phyloP scores from a whole-genome alignment of 2,329 filamentous ascomycete genomes.

The Ceratocystis smalleyi region DNA sequence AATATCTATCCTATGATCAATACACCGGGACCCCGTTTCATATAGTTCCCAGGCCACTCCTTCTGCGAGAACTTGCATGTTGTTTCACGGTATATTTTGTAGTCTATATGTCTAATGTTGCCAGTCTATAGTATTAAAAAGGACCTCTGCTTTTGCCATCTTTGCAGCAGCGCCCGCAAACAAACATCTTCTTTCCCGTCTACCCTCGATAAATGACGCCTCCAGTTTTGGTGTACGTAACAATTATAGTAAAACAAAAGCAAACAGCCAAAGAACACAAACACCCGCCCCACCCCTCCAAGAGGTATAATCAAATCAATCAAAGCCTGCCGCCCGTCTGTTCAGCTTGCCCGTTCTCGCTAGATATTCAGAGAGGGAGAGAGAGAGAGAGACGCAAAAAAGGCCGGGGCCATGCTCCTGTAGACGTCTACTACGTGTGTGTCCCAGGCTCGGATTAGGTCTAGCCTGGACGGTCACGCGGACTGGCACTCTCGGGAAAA shows the following conservation, averaged over 20 bases:
- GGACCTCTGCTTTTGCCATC: constrained; percentile 7
- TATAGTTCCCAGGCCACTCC: neutral
- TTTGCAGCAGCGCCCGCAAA: neutral
- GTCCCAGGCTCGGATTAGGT: neutral
- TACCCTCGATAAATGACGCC: neutral
- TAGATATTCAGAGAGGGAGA: no score
- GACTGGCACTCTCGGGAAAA: no score
- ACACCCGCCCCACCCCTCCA: neutral
- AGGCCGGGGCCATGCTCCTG: no score
- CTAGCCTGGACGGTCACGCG: neutral
- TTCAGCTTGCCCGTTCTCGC: neutral
- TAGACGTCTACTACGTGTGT: no score
- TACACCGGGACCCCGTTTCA: neutral
- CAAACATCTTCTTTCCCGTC: neutral
- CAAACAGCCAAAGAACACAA: neutral
- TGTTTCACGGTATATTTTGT: constrained; percentile 13
- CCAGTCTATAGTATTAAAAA: constrained; percentile 15
- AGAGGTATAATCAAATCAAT: neutral
- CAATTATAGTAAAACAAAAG: neutral
- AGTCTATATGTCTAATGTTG: constrained; percentile 16
- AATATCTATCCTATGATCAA: neutral
- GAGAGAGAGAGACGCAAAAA: no score
- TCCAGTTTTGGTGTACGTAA: neutral
- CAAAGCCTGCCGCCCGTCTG: neutral
- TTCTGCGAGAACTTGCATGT: neutral